These are phyloP conservation scores for Omphalotus guepiniiformis DNA, from an alignment of 768 basidiomycete genomes.

Conservation along the genomic window DNA sequence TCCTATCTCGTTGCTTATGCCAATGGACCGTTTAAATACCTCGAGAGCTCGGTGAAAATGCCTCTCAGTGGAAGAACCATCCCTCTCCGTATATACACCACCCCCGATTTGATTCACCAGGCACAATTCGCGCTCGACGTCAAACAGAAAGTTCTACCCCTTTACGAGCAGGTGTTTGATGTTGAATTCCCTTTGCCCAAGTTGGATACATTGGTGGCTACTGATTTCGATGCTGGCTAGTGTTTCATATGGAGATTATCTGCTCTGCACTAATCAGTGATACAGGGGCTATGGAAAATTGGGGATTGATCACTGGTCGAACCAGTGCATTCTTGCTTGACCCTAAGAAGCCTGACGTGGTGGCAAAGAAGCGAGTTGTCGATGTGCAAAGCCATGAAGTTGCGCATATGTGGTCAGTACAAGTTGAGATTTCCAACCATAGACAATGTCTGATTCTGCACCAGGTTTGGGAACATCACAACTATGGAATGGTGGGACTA, in stretches of 20 bases:
- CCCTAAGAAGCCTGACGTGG: slow-evolving; percentile 48
- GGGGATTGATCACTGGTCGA: slow-evolving; percentile 69
- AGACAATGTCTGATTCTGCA: neutral
- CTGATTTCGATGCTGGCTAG: no score
- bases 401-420: slow-evolving; percentile 46
- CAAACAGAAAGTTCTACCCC: slow-evolving; percentile 55
- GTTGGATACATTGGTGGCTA: slow-evolving; percentile 64
- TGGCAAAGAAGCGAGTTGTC: slow-evolving; percentile 56
- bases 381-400: slow-evolving; percentile 61
- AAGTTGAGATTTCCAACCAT: neutral
- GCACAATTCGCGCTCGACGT: slow-evolving; percentile 65
- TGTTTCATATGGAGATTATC: no score
- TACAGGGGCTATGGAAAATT: slow-evolving; percentile 68
- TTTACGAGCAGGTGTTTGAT: slow-evolving; percentile 72
- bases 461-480: slow-evolving; percentile 65
- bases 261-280: slow-evolving; percentile 72
- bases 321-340: slow-evolving; percentile 64
- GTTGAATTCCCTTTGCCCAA: slow-evolving; percentile 76
- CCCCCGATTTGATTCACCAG: slow-evolving; percentile 56
- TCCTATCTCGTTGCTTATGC: slow-evolving; percentile 70
- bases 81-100: slow-evolving; percentile 66
- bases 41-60: slow-evolving; percentile 58
- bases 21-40: slow-evolving; percentile 55
- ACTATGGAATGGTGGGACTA: slow-evolving; percentile 71
- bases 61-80: slow-evolving; percentile 53